Evolutionary conservation across 768 basidiomycete species (phyloP).

Genomic region (Sporobolomyces phaffii): DNA sequence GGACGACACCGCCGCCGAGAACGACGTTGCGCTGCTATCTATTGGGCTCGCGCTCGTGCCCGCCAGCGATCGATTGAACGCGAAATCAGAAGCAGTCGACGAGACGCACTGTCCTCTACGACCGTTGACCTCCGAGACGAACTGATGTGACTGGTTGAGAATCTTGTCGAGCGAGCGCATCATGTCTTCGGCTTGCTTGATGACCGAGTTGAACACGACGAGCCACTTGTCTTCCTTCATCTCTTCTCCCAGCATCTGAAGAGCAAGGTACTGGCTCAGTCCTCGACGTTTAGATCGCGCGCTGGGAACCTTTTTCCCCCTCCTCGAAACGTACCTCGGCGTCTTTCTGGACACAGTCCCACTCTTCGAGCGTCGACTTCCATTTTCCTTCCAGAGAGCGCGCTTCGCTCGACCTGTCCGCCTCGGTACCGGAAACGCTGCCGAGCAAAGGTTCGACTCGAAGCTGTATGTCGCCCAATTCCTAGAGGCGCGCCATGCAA

Average conservation of each 20-base stretch:
- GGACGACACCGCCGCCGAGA: slow-evolving; percentile 9
- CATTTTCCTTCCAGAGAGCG: slow-evolving; percentile 65
- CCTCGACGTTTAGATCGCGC: too few relatives aligned
- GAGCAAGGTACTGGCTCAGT: too few relatives aligned
- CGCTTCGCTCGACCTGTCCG: slow-evolving; percentile 47
- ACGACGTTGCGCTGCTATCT: too few relatives aligned
- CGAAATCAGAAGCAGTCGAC: not conserved
- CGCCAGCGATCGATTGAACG: not conserved
- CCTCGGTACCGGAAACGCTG: not conserved
- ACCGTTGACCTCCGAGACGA: slow-evolving; percentile 56
- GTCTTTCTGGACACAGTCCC: slow-evolving; percentile 54
- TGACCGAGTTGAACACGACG: slow-evolving; percentile 85
- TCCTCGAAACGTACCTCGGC: slow-evolving; percentile 39
- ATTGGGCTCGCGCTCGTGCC: not conserved
- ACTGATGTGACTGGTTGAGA: slow-evolving; percentile 50
- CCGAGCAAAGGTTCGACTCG: not conserved
- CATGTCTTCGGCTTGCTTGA: slow-evolving; percentile 95
- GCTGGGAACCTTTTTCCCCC: too few relatives aligned
- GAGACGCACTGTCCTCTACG: not conserved
- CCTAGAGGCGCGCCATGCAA: too few relatives aligned
- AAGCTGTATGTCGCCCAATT: too few relatives aligned
- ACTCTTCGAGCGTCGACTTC: slow-evolving; percentile 64
- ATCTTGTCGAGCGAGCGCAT: slow-evolving; percentile 93
- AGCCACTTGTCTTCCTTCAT: slow-evolving; percentile 93
- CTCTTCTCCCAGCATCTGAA: slow-evolving; percentile 75